A percentile compares a stretch with the other conserved stretches of the same genome.
phyloP scores from a whole-genome alignment of 345 rosid genomes.

The Rhodamnia rubescens region DNA sequence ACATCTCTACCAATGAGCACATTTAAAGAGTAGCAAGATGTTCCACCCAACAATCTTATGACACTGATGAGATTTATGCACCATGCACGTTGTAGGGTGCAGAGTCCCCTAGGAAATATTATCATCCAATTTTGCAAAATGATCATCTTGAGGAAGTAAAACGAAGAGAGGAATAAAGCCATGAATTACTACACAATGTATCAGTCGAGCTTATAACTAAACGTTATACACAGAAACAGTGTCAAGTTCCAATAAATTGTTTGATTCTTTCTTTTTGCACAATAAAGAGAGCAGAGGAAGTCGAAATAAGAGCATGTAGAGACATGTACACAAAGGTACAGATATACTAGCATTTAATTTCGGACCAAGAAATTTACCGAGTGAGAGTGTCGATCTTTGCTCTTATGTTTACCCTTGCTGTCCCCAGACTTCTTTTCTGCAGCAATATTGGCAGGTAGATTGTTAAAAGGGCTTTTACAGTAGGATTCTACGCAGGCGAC shows the following conservation, averaged over 20 bases:
- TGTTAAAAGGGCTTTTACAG: neutral
- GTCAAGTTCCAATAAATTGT: neutral
- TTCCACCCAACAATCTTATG: neutral
- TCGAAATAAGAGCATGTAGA: neutral
- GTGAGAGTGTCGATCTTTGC: slow-evolving; percentile 10
- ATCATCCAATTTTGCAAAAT: neutral
- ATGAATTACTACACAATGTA: neutral
- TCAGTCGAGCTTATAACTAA: neutral
- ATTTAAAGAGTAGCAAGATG: neutral
- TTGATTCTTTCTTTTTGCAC: neutral
- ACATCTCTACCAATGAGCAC: neutral
- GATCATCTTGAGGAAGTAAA: neutral
- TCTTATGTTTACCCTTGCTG: slow-evolving; percentile 34
- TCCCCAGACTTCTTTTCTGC: slow-evolving; percentile 81
- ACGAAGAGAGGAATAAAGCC: neutral
- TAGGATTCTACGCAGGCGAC: neutral
- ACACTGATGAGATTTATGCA: neutral
- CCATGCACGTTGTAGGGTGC: neutral
- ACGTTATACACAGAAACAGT: neutral
- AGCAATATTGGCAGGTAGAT: slow-evolving; percentile 7
- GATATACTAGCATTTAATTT: neutral
- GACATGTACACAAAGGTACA: neutral
- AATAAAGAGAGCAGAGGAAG: neutral
- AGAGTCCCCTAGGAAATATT: neutral
- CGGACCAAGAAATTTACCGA: slow-evolving; percentile 30